phyloP scores from a whole-genome alignment of 129 eudicot genomes.

The Ambrosia artemisiifolia region DNA sequence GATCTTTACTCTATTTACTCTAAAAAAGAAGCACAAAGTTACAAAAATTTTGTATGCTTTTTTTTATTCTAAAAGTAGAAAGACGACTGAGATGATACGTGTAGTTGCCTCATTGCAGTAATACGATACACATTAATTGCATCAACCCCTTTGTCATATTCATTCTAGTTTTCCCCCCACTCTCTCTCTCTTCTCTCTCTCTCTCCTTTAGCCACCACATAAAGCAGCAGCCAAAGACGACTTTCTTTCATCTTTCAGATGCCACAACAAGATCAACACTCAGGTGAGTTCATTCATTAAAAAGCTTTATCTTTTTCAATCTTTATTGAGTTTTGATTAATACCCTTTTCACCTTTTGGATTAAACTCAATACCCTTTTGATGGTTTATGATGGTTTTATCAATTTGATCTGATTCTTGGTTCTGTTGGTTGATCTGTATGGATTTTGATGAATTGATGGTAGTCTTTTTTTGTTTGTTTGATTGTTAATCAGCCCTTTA shows the following conservation, averaged over 20 bases:
- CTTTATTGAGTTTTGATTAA: neutral
- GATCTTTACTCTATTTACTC: no score
- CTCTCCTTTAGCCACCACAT: neutral
- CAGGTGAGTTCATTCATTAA: slow-evolving; percentile 17
- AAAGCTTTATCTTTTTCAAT: neutral
- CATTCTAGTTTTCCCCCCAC: slow-evolving; percentile 12
- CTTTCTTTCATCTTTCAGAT: slow-evolving; percentile 21
- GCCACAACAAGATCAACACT: slow-evolving; percentile 9
- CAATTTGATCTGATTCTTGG: slow-evolving; percentile 14
- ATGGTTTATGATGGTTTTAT: neutral
- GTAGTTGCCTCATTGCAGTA: neutral
- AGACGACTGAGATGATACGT: slow-evolving; percentile 23
- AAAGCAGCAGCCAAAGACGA: slow-evolving; percentile 17
- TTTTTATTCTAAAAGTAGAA: slow-evolving; percentile 14
- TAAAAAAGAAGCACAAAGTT: neutral
- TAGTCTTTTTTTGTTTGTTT: neutral
- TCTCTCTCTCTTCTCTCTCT: slow-evolving; percentile 1
- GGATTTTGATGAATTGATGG: neutral
- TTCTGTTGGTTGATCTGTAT: slow-evolving; percentile 6
- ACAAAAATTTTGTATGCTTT: slow-evolving; percentile 3
- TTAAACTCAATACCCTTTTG: neutral
- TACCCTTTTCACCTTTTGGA: slow-evolving; percentile 2
- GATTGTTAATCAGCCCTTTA: neutral
- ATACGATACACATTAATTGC: slow-evolving; percentile 29
- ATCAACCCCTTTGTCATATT: slow-evolving; percentile 14